Evolutionary conservation across 495 filamentous ascomycete species (phyloP), one percentile per base, ranked within the genome.

Genomic region (Pseudoneurospora amorphoporcata): DNA sequence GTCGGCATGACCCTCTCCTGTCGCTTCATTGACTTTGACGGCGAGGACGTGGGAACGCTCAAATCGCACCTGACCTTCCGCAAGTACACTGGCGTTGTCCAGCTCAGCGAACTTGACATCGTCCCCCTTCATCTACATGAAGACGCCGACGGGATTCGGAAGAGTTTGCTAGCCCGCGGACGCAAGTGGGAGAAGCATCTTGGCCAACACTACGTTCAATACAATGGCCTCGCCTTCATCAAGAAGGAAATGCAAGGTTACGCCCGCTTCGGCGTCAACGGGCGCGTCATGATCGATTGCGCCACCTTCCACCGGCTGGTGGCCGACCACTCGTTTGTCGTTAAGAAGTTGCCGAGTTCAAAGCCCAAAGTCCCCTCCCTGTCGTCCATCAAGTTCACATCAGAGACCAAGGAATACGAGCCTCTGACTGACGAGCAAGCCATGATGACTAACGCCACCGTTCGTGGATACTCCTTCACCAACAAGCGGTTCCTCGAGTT

Each of bases 231-330:
- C 8, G 80, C 76, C n/a, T 29, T 61, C 53, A 35, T 82, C n/a
- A 77, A 75, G 69, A 75, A 73, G 70, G 71, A 72, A 0, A 69
- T 69, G 6, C 61, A 75, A 3, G 79, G 77, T 10, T 79, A 78
- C 35, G 71, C 69, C 39, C 70, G 72, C 19, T 75, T 79, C 69
- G 75, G 72, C 61, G 78, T 80, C 41, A 42, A 73, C 14, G 81
- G 80, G 2, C 77, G 78, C 29, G 76, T 83, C 47, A 83, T 83
- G 78, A 76, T 84, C 35, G 82, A 83, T 68, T 76, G 73, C 72
- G 79, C 77, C 73, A 81, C 79, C 16, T 83, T 76, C 71, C 75
- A 75, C 70, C 72, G 77, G 9, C 43, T 77, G 38, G 76, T 76
- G 14, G 37, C 76, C 6, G 74, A 79, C 69, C 76, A 81, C 23